A percentile compares a stretch with the other conserved stretches of the same genome.
phyloP scores from a whole-genome alignment of 495 filamentous ascomycete species.

The Penicillium pulvis region DNA sequence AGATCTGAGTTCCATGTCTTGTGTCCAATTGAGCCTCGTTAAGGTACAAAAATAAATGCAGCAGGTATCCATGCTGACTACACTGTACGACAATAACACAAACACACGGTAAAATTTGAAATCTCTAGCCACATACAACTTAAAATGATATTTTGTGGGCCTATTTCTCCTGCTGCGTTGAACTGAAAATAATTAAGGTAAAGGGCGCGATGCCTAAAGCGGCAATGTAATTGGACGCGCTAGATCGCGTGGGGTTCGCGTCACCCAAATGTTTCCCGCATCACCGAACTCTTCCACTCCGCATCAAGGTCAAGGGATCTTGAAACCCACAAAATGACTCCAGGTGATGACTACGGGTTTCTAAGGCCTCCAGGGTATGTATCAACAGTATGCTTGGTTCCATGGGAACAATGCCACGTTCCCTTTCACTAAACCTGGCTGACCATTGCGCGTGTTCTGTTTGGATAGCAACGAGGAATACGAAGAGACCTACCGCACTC shows the following conservation, averaged over 20 bases:
- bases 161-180: neutral
- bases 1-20: no score
- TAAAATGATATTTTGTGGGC: no score
- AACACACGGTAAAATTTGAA: no score
- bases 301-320: conserved; percentile 3
- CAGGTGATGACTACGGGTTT: conserved; percentile 35
- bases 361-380: conserved; percentile 41
- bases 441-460: conserved; percentile 15
- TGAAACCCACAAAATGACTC: conserved; percentile 27
- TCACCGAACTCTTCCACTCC: conserved; percentile 9
- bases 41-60: no score
- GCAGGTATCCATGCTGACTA: no score
- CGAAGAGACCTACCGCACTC: conserved; percentile 43
- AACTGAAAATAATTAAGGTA: neutral
- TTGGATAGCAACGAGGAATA: conserved; percentile 43
- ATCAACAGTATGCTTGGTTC: neutral
- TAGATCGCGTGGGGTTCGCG: conserved; percentile 26
- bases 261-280: conserved; percentile 10
- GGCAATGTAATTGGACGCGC: conserved; percentile 38
- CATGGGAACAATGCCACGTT: neutral
- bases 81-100: no score
- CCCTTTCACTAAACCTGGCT: conserved; percentile 10
- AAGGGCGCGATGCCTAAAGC: conserved; percentile 18
- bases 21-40: no score
- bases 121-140: no score